Evolutionary conservation across 2,329 filamentous ascomycete genomes (phyloP).

Genomic region (Hypoxylon sp.): DNA sequence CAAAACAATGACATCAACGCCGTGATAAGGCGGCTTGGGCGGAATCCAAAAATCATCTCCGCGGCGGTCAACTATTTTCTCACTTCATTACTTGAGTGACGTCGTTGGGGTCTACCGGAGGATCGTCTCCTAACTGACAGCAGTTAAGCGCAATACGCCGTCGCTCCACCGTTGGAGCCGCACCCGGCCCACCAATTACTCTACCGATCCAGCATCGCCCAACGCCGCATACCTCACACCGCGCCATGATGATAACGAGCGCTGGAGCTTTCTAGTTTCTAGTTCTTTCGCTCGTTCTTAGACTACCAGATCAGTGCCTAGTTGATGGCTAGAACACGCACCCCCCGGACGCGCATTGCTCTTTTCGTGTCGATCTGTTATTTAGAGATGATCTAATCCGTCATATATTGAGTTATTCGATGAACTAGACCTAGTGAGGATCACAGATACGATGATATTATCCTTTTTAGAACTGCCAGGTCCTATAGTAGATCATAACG

Average conservation of each 20-base stretch:
- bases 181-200: conserved; percentile 25
- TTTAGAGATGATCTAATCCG: not conserved
- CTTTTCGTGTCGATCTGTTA: not conserved
- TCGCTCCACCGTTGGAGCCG: conserved; percentile 29
- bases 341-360: not conserved
- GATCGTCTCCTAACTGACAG: conserved; percentile 16
- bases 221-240: conserved; percentile 1
- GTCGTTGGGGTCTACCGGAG: conserved; percentile 21
- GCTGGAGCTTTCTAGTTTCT: conserved; percentile 12
- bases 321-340: not conserved
- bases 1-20: conserved; percentile 16
- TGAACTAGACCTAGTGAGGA: not conserved
- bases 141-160: conserved; percentile 23
- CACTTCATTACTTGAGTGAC: conserved; percentile 20
- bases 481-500: not conserved
- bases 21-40: conserved; percentile 3
- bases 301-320: not conserved
- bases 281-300: conserved; percentile 16
- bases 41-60: conserved; percentile 11
- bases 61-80: not conserved
- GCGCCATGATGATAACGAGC: conserved; percentile 21
- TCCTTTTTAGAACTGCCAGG: not conserved
- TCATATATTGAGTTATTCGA: conserved; percentile 1
- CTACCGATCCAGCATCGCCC: conserved; percentile 8
- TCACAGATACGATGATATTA: not conserved